Evolutionary conservation across 768 basidiomycete genomes (phyloP).

Genomic region (Pleurotus pulmonarius): DNA sequence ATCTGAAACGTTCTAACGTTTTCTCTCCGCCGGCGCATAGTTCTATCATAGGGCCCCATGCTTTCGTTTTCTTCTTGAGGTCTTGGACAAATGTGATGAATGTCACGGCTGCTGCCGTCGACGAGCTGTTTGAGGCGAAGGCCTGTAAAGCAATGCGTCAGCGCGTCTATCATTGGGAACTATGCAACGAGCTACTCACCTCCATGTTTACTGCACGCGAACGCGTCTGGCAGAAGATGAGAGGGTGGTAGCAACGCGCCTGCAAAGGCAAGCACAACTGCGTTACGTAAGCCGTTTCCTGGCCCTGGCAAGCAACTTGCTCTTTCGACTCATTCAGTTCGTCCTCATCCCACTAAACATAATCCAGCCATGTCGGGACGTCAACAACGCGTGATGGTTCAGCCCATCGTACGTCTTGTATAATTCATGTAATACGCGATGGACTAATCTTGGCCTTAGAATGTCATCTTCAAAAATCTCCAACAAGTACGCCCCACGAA

Average conservation of each 20-base stretch:
- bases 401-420: slow-evolving; percentile 83
- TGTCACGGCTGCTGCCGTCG: slow-evolving; percentile 96
- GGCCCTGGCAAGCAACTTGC: neutral
- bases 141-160: slow-evolving; percentile 30
- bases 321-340: slow-evolving; percentile 6
- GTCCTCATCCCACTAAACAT: slow-evolving; percentile 9
- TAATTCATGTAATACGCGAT: neutral
- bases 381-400: slow-evolving; percentile 97
- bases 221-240: neutral
- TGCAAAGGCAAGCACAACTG: neutral
- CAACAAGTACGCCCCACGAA: slow-evolving; percentile 56
- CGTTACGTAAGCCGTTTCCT: slow-evolving; percentile 8
- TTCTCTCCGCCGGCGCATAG: slow-evolving; percentile 94
- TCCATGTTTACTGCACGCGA: slow-evolving; percentile 9
- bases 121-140: slow-evolving; percentile 78
- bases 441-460: slow-evolving; percentile 42
- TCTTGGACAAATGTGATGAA: slow-evolving; percentile 99
- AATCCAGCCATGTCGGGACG: slow-evolving; percentile 75
- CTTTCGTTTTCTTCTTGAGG: slow-evolving; percentile 92
- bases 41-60: slow-evolving; percentile 96
- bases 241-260: neutral
- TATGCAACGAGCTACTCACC: slow-evolving; percentile 4
- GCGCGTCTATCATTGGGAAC: neutral
- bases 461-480: slow-evolving; percentile 97
- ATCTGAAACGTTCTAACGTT: slow-evolving; percentile 94